Evolutionary conservation across 495 filamentous ascomycete genomes (phyloP), one percentile per base, ranked within the genome.

Genomic region (Bryoglossum gracile): DNA sequence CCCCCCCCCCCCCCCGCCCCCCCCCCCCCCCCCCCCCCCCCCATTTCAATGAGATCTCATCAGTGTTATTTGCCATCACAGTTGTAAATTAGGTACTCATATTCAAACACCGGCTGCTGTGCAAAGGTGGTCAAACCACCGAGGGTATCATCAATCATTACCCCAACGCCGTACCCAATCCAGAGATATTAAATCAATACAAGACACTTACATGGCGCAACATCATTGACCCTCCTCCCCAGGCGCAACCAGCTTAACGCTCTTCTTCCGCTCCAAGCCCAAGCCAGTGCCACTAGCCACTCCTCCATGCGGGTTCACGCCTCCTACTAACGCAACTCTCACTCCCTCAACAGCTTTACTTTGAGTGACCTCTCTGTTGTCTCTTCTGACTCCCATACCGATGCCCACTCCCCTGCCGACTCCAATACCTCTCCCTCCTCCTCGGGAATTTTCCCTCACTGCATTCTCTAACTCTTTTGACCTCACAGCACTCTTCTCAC

Each of bases 271-370:
- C 59, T 78, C 74, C 67, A 61, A 51, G 4, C 61, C 48, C 6
- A 33, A 38, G 1, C 51, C 50, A 17, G 53, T 57, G 10, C 49
- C 37, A 33, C 37, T 30, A 5, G 26, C 26, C 26, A 30, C 37
- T 28, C 48, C 19, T 1, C 39, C 16, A 26, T 28, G 26, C 8
- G 17, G 19, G 13, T 18, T 36, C 42, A 9, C 30, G 34, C 10
- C 63, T 50, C 13, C 68, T 34, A 56, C 55, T 1, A 62, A 48
- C 5, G 69, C 54, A 50, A 74, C 73, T 8, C 74, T 50, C 13
- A 71, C 75, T 21, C 62, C 72, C 45, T 77, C 74, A 0, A 80
- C 75, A 0, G 75, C 75, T 40, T 65, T 66, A 52, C 74, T 78
- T 60, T 78, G 72, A 26, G 35, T 44, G 16, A 57, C 62, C 28